Base-by-base conservation (phyloP, 2,329 filamentous ascomycete species). In the Fusarium sp. region DNA sequence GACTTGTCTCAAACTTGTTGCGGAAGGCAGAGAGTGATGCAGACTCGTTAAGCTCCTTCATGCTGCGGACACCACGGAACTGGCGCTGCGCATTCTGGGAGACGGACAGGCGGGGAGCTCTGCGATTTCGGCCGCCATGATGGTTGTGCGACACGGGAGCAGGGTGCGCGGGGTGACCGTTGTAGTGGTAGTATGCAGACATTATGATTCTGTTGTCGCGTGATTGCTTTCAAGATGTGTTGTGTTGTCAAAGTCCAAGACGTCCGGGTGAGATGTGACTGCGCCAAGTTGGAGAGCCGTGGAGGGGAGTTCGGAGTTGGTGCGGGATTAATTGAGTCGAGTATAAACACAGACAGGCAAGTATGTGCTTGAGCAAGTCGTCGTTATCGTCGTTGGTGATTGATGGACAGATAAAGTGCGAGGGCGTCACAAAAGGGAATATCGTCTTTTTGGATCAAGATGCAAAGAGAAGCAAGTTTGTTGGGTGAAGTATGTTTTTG, bases 81-180 rank as follows among this genome's bases (percentile, higher is more conserved):
- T 98, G 95, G 83, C 95, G 93, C 81, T 97, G 94, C 60, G 92
- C 86, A 85, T 96, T 95, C 81, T 97, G 95, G 52, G 92, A 89
- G 62, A 94, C 92, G 48, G 93, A 92, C 78, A 97, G 88, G 79
- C 95, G 91, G 70, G 95, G 94, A 50, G 93, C 94, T 81, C 96
- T 91, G 80, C 96, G 93, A 83, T 94, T 95, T 80, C 96, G 94
- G 79, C 94, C 93, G 80, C 91, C 92, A 83, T 97, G 93, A 85
- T 96, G 93, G 84, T 90, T 93, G 86, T 97, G 93, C 74, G 92
- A 88, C 79, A 88, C 84, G 57, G 91, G 86, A 70, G 88, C 88
- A 72, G 87, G 85, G 76, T 90, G 87, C 78, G 88, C 88, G 76
- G 89, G 86, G 82, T 91, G 90, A 73, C 88, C 83, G 82, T 88